A percentile compares a stretch with the other conserved stretches of the same genome.
Conservation (phyloP, 2,329 filamentous ascomycete species). For the Colletotrichum cuscutae region DNA sequence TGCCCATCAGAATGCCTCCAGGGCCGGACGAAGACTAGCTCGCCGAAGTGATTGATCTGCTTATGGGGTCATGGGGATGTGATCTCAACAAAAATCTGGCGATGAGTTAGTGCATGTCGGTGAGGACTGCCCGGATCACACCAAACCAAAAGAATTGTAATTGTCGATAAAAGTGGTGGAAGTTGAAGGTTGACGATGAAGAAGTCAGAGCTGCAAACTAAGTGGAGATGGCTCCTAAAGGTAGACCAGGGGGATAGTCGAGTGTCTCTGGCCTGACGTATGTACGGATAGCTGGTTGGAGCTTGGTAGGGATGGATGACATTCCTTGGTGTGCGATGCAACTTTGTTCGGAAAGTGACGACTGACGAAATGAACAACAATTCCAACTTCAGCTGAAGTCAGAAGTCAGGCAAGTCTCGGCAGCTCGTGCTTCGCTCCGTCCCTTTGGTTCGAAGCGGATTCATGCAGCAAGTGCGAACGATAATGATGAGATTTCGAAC, state of each 20-base stretch:
- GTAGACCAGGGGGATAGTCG: not conserved
- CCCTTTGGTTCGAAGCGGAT: not conserved
- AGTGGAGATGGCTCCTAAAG: not conserved
- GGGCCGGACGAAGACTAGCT: not conserved
- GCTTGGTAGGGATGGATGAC: constrained; percentile 1
- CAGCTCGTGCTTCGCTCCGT: constrained; percentile 15
- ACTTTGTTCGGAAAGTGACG: not conserved
- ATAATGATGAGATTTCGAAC: not conserved
- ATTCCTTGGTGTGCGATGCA: not conserved
- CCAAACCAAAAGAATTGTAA: not conserved
- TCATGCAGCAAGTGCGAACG: not conserved
- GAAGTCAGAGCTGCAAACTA: not conserved
- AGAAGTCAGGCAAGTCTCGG: constrained; percentile 8
- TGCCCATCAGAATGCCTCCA: not conserved
- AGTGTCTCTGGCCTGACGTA: not conserved
- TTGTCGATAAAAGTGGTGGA: not conserved
- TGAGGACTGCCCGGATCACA: not conserved
- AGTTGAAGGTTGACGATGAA: not conserved
- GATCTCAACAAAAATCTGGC: not conserved
- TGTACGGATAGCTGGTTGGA: not conserved
- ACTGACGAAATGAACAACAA: not conserved
- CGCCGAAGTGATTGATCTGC: not conserved
- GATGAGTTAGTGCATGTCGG: not conserved
- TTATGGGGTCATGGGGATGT: not conserved
- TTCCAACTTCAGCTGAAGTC: constrained; percentile 7